phyloP scores from a whole-genome alignment of 345 rosid genomes.

The Eucalyptus lansdowneana region DNA sequence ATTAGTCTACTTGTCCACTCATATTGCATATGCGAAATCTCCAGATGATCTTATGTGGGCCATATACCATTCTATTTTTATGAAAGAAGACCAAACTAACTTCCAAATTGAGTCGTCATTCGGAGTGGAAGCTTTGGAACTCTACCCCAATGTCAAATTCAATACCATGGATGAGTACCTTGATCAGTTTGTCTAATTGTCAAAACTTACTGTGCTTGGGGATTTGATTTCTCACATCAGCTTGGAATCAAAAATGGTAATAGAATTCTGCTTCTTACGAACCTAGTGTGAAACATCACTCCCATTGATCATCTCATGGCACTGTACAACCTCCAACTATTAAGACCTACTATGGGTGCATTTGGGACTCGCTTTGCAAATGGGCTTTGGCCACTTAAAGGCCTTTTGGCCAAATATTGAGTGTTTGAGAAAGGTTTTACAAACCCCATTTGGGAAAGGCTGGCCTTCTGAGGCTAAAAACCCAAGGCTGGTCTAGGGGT shows the following conservation, averaged over 20 bases:
- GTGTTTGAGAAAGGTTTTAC: too few relatives aligned
- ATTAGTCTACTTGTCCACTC: background rate
- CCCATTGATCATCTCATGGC: background rate
- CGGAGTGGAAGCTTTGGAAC: background rate
- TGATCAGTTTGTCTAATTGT: background rate
- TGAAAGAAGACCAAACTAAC: background rate
- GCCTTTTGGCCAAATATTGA: too few relatives aligned
- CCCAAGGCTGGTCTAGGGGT: too few relatives aligned
- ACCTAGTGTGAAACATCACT: background rate
- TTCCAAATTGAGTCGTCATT: background rate
- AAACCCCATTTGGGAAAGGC: too few relatives aligned
- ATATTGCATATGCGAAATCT: background rate
- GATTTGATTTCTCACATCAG: background rate
- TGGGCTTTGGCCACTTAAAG: too few relatives aligned
- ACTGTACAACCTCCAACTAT: background rate
- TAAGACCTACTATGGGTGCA: background rate
- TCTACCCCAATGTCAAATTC: background rate
- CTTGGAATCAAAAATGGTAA: background rate
- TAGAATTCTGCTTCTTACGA: background rate
- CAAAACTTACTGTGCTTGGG: background rate
- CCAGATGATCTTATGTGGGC: background rate
- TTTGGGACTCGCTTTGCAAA: too few relatives aligned
- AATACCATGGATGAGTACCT: background rate
- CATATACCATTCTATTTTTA: background rate
- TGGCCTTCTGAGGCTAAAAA: too few relatives aligned